Evolutionary conservation across 2,329 filamentous ascomycete genomes (phyloP).

Genomic region (Exophiala sp.): DNA sequence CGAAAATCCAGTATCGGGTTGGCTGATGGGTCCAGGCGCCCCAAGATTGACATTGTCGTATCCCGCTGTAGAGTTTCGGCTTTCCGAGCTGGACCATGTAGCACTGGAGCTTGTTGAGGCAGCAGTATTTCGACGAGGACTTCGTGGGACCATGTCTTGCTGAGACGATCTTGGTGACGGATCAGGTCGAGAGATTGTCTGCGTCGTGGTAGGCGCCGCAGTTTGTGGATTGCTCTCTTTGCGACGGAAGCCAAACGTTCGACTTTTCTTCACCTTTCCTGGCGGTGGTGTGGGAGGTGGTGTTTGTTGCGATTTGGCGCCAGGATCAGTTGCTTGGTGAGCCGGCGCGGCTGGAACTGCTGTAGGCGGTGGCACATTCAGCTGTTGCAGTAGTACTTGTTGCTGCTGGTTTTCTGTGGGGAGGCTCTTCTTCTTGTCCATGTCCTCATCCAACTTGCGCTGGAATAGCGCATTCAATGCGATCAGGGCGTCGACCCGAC

Average conservation of each 20-base stretch:
- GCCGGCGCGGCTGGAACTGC: background rate
- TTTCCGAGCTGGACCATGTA: constrained; percentile 10
- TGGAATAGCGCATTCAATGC: constrained; percentile 11
- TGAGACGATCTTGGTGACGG: constrained; percentile 4
- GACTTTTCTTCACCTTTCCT: constrained; percentile 6
- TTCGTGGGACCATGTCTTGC: constrained; percentile 2
- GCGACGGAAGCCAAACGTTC: constrained; percentile 5
- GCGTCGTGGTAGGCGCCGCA: background rate
- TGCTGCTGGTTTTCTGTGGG: background rate
- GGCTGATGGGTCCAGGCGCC: background rate
- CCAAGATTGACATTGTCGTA: constrained; percentile 1
- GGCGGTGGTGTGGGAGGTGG: background rate
- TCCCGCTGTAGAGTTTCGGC: constrained; percentile 3
- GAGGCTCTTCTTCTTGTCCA: constrained; percentile 9
- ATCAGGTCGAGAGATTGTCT: background rate
- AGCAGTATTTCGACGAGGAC: constrained; percentile 5
- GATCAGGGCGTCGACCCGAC: constrained; percentile 10
- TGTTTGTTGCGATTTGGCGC: background rate
- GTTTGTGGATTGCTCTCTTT: constrained; percentile 1
- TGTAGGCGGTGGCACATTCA: background rate
- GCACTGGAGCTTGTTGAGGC: constrained; percentile 6
- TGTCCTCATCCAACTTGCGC: constrained; percentile 16
- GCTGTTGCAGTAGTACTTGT: background rate
- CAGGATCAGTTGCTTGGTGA: background rate
- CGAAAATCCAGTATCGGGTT: background rate